These are phyloP conservation scores for Coriaria nepalensis DNA, from an alignment of 306 rosid species.

Conservation along the genomic window DNA sequence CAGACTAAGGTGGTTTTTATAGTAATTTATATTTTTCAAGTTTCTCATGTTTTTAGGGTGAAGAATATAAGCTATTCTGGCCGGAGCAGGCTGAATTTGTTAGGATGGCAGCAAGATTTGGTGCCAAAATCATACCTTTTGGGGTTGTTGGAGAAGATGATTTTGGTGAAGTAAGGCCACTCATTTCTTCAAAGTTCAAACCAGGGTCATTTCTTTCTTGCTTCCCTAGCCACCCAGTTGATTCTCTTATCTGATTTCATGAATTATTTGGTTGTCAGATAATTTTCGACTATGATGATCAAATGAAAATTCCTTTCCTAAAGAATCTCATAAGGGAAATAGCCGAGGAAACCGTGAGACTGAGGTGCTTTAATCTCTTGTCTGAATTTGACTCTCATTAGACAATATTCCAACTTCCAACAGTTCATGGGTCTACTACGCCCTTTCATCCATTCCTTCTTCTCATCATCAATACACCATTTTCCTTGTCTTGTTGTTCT, in stretches of 20 bases:
- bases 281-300: conserved; percentile 71
- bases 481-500: not conserved
- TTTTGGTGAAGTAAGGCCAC: conserved; percentile 46
- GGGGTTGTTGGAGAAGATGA: conserved; percentile 92
- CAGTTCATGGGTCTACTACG: too few species aligned
- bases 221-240: too few species aligned
- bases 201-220: too few species aligned
- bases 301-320: conserved; percentile 56
- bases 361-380: conserved; percentile 39
- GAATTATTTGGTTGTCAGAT: conserved; percentile 37
- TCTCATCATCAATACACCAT: not conserved
- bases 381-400: too few species aligned
- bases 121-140: conserved; percentile 86
- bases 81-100: conserved; percentile 90
- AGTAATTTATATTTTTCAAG: too few species aligned
- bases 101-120: conserved; percentile 85
- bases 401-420: too few species aligned
- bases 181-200: not conserved
- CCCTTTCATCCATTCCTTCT: too few species aligned
- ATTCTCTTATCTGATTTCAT: conserved; percentile 8
- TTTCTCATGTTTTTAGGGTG: conserved; percentile 45
- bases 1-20: not conserved
- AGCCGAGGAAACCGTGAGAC: conserved; percentile 26
- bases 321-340: conserved; percentile 35
- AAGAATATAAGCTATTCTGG: conserved; percentile 84